These are phyloP conservation scores for Cryptococcus sp. DNA, from an alignment of 1,284 basidiomycete species.

Conservation along the genomic window DNA sequence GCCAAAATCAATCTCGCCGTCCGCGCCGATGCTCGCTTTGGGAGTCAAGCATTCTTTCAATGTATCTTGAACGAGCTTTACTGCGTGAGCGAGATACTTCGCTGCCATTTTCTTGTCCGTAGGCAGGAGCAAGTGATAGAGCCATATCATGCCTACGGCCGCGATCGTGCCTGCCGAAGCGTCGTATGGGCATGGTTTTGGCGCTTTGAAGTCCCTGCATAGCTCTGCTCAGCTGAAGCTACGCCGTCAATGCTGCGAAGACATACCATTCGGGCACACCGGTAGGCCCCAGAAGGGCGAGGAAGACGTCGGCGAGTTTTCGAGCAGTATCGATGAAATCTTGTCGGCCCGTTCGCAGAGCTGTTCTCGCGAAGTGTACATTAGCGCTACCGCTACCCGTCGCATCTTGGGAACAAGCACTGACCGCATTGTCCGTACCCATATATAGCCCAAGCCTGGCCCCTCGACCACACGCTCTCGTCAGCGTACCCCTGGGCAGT, in stretches of 20 bases:
- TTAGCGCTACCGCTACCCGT: too few relatives aligned
- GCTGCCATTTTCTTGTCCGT: constrained; percentile 11
- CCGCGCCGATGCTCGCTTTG: constrained; percentile 20
- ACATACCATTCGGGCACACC: constrained; percentile 44
- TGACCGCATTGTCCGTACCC: constrained; percentile 43
- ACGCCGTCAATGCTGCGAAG: neutral
- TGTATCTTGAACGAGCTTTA: constrained; percentile 28
- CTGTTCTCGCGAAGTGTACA: constrained; percentile 10
- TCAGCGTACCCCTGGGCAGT: constrained; percentile 42
- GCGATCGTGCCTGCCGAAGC: constrained; percentile 22
- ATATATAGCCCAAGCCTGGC: constrained; percentile 47
- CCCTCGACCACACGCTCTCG: constrained; percentile 40
- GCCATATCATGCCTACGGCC: constrained; percentile 19
- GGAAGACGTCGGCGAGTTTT: constrained; percentile 38
- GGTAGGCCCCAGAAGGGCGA: constrained; percentile 27
- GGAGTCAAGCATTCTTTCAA: constrained; percentile 30
- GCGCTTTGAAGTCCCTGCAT: constrained; percentile 43
- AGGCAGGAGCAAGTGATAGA: constrained; percentile 12
- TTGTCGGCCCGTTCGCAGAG: constrained; percentile 37
- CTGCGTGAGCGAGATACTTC: constrained; percentile 15
- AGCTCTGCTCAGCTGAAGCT: neutral
- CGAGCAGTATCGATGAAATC: constrained; percentile 36
- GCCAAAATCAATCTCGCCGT: constrained; percentile 38
- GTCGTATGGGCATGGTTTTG: constrained; percentile 24
- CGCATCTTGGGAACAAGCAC: constrained; percentile 3